phyloP scores from a whole-genome alignment of 129 eudicot genomes.

The Artemisia annua region DNA sequence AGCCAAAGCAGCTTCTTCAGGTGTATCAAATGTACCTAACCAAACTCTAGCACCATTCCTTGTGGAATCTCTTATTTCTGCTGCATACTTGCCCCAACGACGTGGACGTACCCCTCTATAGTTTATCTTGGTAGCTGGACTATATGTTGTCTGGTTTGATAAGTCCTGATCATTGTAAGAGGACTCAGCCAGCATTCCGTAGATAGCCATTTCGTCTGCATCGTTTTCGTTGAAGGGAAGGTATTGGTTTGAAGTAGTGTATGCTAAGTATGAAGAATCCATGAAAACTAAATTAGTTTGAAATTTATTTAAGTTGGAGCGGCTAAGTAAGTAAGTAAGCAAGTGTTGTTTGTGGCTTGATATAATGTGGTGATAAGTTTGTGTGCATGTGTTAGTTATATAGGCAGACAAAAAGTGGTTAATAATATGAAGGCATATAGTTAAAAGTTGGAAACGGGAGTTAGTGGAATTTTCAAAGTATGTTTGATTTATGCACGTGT shows the following conservation, averaged over 20 bases:
- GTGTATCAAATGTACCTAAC: conserved; percentile 61
- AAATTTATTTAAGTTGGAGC: background rate
- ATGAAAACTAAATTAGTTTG: background rate
- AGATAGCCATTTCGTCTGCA: conserved; percentile 31
- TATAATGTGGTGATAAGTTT: background rate
- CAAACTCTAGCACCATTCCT: conserved; percentile 58
- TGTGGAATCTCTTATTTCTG: conserved; percentile 57
- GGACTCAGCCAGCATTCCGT: conserved; percentile 29
- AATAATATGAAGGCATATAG: conserved; percentile 3
- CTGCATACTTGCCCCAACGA: conserved; percentile 56
- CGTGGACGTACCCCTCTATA: conserved; percentile 52
- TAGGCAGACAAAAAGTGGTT: conserved; percentile 15
- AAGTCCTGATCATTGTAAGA: conserved; percentile 14
- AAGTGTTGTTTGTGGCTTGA: conserved; percentile 7
- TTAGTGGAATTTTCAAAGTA: conserved; percentile 37
- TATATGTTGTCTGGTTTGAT: conserved; percentile 4
- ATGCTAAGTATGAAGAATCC: conserved; percentile 34
- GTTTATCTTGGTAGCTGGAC: conserved; percentile 7
- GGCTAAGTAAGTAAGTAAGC: background rate
- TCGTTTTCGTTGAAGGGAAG: conserved; percentile 41
- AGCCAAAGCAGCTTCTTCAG: conserved; percentile 57
- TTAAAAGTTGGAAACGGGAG: conserved; percentile 1
- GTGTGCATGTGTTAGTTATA: conserved; percentile 7
- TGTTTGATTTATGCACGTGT: conserved; percentile 14
- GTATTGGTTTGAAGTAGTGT: conserved; percentile 24